These are phyloP conservation scores for Cadophora luteo-olivacea DNA, from an alignment of 2,329 filamentous ascomycete genomes.

Conservation along the genomic window DNA sequence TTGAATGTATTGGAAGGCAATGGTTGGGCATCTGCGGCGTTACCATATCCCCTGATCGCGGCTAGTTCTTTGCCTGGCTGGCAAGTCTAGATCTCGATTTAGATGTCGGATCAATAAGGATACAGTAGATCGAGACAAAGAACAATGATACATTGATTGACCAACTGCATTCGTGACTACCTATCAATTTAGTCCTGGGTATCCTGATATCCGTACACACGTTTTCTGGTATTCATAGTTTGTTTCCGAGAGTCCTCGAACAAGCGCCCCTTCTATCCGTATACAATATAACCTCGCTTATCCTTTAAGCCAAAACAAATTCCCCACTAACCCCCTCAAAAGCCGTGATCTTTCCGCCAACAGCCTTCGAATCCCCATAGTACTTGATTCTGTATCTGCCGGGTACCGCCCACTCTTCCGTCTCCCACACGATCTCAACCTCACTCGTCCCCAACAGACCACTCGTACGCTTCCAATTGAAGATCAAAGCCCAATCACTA, in stretches of 20 bases:
- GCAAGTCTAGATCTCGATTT: neutral
- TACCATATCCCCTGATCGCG: constrained; percentile 14
- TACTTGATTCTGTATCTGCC: constrained; percentile 84
- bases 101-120: neutral
- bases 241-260: neutral
- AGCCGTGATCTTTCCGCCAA: constrained; percentile 64
- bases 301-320: constrained; percentile 49
- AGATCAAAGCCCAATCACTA: constrained; percentile 83
- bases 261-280: neutral
- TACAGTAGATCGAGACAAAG: constrained; percentile 9
- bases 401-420: constrained; percentile 60
- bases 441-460: constrained; percentile 76
- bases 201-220: constrained; percentile 1
- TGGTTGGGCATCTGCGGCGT: neutral
- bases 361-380: constrained; percentile 80
- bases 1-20: neutral
- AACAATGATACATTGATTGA: constrained; percentile 8
- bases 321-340: constrained; percentile 73
- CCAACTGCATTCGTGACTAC: neutral
- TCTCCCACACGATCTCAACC: constrained; percentile 82
- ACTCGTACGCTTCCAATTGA: constrained; percentile 77
- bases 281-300: neutral
- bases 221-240: neutral
- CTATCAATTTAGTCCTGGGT: neutral
- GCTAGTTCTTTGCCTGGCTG: neutral